A percentile compares a stretch with the other conserved stretches of the same genome.
Evolutionary conservation across 345 rosid genomes (phyloP).

Genomic region (Turnera subulata): DNA sequence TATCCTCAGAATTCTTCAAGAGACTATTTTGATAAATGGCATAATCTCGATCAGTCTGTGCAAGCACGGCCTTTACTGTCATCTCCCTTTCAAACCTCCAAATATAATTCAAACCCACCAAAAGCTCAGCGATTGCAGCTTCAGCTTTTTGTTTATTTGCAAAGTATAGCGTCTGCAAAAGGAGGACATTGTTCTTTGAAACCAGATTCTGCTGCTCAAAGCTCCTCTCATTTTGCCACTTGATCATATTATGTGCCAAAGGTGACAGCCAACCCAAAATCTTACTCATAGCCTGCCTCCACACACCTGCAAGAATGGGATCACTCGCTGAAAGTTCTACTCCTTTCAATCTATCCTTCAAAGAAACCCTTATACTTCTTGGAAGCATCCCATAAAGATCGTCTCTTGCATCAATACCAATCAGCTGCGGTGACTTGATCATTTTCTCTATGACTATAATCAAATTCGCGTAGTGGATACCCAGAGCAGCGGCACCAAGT

Average conservation of each 20-base stretch:
- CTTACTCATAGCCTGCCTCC: conserved; percentile 75
- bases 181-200: conserved; percentile 50
- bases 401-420: conserved; percentile 87
- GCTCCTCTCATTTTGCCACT: conserved; percentile 97
- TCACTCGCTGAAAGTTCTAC: conserved; percentile 73
- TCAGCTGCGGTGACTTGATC: conserved; percentile 87
- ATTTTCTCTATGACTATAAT: conserved; percentile 88
- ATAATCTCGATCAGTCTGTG: too few species aligned
- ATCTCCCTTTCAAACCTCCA: conserved; percentile 98
- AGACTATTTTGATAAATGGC: conserved; percentile 34
- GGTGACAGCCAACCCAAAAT: conserved; percentile 86
- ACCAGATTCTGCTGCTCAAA: conserved; percentile 66
- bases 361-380: conserved; percentile 51
- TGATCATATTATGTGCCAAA: conserved; percentile 90
- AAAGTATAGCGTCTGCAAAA: conserved; percentile 72
- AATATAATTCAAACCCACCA: conserved; percentile 90
- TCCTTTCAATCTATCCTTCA: conserved; percentile 67
- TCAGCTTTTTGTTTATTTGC: conserved; percentile 85
- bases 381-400: conserved; percentile 90
- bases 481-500: conserved; percentile 71
- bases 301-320: conserved; percentile 68
- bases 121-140: conserved; percentile 86
- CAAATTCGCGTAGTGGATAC: conserved; percentile 79
- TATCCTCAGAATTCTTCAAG: conserved; percentile 28
- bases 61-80: conserved; percentile 82